Evolutionary conservation across 139 green algal genomes (phyloP), one percentile per base, ranked within the genome.

Genomic region (Chara braunii): DNA sequence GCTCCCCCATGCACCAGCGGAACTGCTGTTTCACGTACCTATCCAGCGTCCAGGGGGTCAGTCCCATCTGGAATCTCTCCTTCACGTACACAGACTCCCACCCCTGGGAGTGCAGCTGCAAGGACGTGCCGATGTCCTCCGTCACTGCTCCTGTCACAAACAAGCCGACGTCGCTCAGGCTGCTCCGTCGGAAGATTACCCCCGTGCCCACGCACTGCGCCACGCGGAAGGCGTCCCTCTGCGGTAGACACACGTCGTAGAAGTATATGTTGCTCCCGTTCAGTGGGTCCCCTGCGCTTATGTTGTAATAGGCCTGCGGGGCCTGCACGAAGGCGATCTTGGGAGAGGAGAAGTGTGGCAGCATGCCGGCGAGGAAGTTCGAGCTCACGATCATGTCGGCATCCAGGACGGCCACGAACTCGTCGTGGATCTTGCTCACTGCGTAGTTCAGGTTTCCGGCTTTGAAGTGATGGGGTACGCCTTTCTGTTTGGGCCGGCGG

Each of bases 381-480:
- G 24, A 31, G 12, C 32, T 58, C 14, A 44, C 36, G 26, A 72
- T 72, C 63, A 72, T 72, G 40, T 72, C 63, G 23, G 63, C 63
- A 53, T 72, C 63, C 14, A 72, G 29, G 0, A 72, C 53, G 5
- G 55, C 63, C 0, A 72, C 63, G 30, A 70, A 72, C 28, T 72
- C 63, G 4, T 54, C 63, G 26, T 24, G 37, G 4, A 54, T 54
- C 18, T 72, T 35, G 5, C 24, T n/a, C 1, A 72, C 22, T 0
- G 53, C 63, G 11, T 37, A 72, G 51, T 72, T 72, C 43, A 72
- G 64, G 55, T 72, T 72, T 22, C 63, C 63, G 2, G 63, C 63
- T 35, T 72, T 72, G 51, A 72, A 72, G 51, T 72, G 63, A 44
- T 72, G 63, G 18, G 63, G 63, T 32, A 72, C 5, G n/a, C 63